Conservation (phyloP, 2,329 filamentous ascomycete genomes). For the Aspergillus ochraceus region DNA sequence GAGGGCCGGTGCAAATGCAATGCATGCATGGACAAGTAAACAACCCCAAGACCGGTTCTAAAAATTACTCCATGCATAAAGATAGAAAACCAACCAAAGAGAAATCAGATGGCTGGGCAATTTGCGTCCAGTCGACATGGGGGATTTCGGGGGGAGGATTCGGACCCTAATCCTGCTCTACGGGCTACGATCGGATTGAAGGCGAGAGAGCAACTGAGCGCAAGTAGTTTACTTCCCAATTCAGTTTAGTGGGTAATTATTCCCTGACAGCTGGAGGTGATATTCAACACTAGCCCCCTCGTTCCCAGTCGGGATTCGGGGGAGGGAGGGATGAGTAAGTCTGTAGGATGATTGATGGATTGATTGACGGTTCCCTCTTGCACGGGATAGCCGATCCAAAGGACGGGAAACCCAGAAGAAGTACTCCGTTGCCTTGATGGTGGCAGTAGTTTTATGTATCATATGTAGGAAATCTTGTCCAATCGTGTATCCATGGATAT, state of each 20-base stretch:
- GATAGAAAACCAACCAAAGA: background rate
- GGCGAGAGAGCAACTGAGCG: too few relatives aligned
- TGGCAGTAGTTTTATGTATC: background rate
- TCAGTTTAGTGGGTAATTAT: background rate
- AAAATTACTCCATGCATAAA: background rate
- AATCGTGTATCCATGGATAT: background rate
- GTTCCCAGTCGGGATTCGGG: background rate
- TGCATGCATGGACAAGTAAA: conserved; percentile 11
- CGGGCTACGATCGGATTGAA: background rate
- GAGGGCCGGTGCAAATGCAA: conserved; percentile 2
- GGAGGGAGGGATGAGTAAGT: background rate
- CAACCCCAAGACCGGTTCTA: background rate
- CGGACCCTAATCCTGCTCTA: background rate
- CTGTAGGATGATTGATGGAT: too few relatives aligned
- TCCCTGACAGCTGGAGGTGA: background rate
- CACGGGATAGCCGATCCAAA: background rate
- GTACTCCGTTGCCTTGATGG: background rate
- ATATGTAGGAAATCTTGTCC: background rate
- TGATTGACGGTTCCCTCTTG: background rate
- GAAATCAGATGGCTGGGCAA: background rate
- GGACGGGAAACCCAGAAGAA: background rate
- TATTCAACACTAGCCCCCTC: background rate
- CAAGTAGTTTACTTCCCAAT: background rate
- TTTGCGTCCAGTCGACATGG: background rate
- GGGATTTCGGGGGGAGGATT: background rate